These are phyloP conservation scores for Xylaria digitata DNA, from an alignment of 2,329 filamentous ascomycete species.

Conservation along the genomic window DNA sequence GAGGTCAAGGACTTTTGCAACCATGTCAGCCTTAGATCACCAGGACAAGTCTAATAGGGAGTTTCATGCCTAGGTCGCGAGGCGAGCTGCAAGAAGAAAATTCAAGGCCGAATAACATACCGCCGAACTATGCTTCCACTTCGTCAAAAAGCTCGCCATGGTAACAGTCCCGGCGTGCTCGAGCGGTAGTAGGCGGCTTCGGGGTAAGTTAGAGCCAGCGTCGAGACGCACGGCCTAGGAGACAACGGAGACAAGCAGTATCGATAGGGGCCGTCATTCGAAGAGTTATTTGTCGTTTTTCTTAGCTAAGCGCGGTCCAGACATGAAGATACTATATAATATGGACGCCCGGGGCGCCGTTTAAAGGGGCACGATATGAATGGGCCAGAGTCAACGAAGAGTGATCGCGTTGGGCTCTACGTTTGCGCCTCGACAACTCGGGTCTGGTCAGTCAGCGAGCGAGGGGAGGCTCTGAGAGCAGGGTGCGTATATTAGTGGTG, in stretches of 20 bases:
- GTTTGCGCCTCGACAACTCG: background rate
- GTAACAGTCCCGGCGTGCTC: slow-evolving; percentile 28
- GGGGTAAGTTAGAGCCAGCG: slow-evolving; percentile 41
- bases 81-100: slow-evolving; percentile 19
- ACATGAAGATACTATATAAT: slow-evolving; percentile 25
- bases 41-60: background rate
- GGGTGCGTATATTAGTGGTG: slow-evolving; percentile 17
- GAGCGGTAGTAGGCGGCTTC: slow-evolving; percentile 14
- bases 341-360: slow-evolving; percentile 29
- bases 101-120: slow-evolving; percentile 56
- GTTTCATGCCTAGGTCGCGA: slow-evolving; percentile 1
- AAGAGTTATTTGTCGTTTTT: slow-evolving; percentile 35
- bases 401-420: background rate
- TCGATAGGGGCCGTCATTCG: slow-evolving; percentile 45
- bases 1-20: slow-evolving; percentile 57
- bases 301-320: slow-evolving; percentile 22
- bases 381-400: background rate
- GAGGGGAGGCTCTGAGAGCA: slow-evolving; percentile 20
- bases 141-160: slow-evolving; percentile 70
- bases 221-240: slow-evolving; percentile 43
- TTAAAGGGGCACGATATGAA: background rate
- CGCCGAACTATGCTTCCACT: slow-evolving; percentile 66
- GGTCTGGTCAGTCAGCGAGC: slow-evolving; percentile 11
- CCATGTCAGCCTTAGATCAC: slow-evolving; percentile 43
- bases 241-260: slow-evolving; percentile 37